These are phyloP conservation scores for Saccharomycopsis sp. DNA, from an alignment of 805 yeast genomes.

Conservation along the genomic window DNA sequence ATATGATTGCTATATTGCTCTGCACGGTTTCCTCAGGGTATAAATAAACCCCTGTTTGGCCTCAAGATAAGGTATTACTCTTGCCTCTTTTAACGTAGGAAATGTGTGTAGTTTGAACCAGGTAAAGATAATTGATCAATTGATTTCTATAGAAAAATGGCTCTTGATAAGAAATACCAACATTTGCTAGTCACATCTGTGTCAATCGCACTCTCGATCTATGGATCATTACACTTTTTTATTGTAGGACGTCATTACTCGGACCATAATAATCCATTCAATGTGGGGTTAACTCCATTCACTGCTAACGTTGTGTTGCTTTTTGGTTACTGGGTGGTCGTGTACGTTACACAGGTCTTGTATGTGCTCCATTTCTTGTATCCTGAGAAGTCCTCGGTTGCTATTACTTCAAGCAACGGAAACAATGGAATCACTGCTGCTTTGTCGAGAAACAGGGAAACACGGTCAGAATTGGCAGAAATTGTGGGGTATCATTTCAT, in stretches of 20 bases:
- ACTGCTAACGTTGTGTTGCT: conserved; percentile 46
- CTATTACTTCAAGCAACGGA: conserved; percentile 8
- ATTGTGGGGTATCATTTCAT: conserved; percentile 57
- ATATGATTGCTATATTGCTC: background rate
- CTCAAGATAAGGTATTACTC: background rate
- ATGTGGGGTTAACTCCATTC: conserved; percentile 63
- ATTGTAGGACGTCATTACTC: conserved; percentile 43
- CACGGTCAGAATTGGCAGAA: conserved; percentile 28
- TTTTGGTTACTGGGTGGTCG: conserved; percentile 52
- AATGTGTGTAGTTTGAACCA: no score
- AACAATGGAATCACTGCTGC: background rate
- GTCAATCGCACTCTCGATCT: conserved; percentile 49
- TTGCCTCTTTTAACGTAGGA: no score
- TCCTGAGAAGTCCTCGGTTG: conserved; percentile 26
- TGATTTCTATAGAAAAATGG: no score
- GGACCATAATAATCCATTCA: conserved; percentile 35
- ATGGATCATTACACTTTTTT: conserved; percentile 50
- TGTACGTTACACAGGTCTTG: conserved; percentile 45
- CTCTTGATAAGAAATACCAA: background rate
- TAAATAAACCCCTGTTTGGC: background rate
- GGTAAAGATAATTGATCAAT: background rate
- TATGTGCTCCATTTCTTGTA: conserved; percentile 42
- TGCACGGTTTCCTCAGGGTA: background rate
- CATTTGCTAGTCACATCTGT: conserved; percentile 36
- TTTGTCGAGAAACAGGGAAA: conserved; percentile 7